Conservation (phyloP, 441 rosid genomes). For the Pelargonium fulgidum region DNA sequence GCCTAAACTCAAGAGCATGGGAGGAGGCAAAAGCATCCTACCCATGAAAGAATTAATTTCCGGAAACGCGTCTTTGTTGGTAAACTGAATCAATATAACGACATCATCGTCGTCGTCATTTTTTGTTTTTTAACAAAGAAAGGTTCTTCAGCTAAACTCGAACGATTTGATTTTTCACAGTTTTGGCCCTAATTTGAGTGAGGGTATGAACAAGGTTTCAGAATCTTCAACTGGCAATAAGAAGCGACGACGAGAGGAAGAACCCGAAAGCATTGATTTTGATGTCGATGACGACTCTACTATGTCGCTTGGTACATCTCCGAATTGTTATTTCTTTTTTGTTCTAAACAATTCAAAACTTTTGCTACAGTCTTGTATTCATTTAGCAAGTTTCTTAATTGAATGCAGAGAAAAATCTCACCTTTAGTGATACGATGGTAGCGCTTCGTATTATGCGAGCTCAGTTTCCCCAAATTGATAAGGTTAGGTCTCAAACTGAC, state of each 20-base stretch:
- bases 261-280: not conserved
- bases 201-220: conserved; percentile 1
- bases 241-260: conserved; percentile 8
- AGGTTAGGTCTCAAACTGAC: conserved; percentile 13
- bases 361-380: not conserved
- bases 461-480: conserved; percentile 24
- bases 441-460: conserved; percentile 28
- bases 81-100: too few species aligned
- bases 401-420: conserved; percentile 23
- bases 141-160: not conserved
- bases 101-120: too few species aligned
- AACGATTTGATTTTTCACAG: not conserved
- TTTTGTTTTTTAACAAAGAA: not conserved
- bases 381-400: not conserved
- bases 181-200: not conserved
- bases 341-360: not conserved
- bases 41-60: too few species aligned
- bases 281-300: not conserved
- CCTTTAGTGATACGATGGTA: conserved; percentile 23
- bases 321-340: not conserved
- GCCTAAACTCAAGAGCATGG: too few species aligned
- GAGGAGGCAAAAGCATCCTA: too few species aligned
- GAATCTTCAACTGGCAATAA: not conserved
- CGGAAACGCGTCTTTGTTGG: too few species aligned
- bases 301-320: not conserved